Conservation (phyloP, 345 rosid genomes). For the Alliaria petiolata region DNA sequence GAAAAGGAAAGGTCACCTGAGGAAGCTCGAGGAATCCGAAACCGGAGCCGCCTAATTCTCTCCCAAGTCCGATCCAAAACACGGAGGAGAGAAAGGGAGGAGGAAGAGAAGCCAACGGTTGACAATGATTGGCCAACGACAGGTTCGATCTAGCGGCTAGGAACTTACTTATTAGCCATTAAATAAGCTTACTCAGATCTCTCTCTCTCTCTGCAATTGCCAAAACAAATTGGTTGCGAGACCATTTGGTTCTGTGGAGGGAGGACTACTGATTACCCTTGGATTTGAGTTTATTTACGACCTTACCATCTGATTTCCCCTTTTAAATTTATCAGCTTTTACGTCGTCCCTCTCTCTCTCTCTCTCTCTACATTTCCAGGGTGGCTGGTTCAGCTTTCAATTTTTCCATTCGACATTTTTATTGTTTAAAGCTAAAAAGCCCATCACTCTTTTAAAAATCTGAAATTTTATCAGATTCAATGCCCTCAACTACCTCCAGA, state of each 20-base stretch:
- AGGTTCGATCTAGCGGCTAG: no score
- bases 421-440: no score
- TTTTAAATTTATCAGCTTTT: constrained; percentile 3
- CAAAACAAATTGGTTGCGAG: constrained; percentile 27
- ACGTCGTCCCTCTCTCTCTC: constrained; percentile 6
- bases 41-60: constrained; percentile 10
- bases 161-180: constrained; percentile 24
- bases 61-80: neutral
- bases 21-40: neutral
- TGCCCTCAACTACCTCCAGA: no score
- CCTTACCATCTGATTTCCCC: constrained; percentile 14
- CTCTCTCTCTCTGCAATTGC: constrained; percentile 2
- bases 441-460: neutral
- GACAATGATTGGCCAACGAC: neutral
- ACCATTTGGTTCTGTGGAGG: constrained; percentile 3
- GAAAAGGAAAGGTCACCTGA: neutral
- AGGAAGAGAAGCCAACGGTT: constrained; percentile 18
- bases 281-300: constrained; percentile 12
- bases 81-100: no score
- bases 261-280: constrained; percentile 15
- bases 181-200: constrained; percentile 44
- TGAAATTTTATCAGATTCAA: neutral
- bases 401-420: neutral
- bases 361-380: constrained; percentile 21
- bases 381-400: constrained; percentile 14